Evolutionary conservation across 2,329 filamentous ascomycete species (phyloP).

Genomic region (Exophiala sp.): DNA sequence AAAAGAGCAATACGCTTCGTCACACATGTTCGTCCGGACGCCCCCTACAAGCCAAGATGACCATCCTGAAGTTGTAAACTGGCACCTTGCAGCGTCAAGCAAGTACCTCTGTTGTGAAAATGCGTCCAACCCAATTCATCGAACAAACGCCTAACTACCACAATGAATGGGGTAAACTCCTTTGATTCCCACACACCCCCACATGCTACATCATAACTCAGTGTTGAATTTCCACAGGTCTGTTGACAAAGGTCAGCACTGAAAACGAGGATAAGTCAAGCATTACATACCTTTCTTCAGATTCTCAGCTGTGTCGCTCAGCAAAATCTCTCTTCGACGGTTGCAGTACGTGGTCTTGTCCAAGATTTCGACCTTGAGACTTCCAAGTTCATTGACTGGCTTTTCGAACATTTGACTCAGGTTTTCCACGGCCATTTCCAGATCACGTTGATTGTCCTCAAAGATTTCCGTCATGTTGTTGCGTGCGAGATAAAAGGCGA

Average conservation of each 20-base stretch:
- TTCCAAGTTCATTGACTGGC: slow-evolving; percentile 78
- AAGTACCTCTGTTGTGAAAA: slow-evolving; percentile 1
- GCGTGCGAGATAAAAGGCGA: slow-evolving; percentile 92
- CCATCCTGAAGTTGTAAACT: background rate
- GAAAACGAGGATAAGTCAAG: background rate
- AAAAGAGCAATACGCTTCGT: background rate
- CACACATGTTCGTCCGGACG: background rate
- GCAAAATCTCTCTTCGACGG: slow-evolving; percentile 80
- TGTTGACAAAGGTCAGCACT: slow-evolving; percentile 25
- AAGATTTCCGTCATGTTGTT: slow-evolving; percentile 98
- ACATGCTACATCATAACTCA: slow-evolving; percentile 33
- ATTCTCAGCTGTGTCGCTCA: slow-evolving; percentile 91
- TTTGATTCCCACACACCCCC: background rate
- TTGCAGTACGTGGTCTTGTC: slow-evolving; percentile 98
- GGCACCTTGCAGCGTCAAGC: background rate
- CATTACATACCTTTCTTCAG: slow-evolving; percentile 69
- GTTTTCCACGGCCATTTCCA: slow-evolving; percentile 95
- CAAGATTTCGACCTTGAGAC: slow-evolving; percentile 94
- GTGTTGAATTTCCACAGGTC: slow-evolving; percentile 47
- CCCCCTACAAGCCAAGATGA: background rate
- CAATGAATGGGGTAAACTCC: background rate
- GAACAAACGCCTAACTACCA: slow-evolving; percentile 16
- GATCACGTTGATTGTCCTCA: slow-evolving; percentile 96
- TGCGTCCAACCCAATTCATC: slow-evolving; percentile 8
- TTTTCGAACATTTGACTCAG: slow-evolving; percentile 99